phyloP scores from a whole-genome alignment of 2,329 filamentous ascomycete species.

The Neobulgaria alba region DNA sequence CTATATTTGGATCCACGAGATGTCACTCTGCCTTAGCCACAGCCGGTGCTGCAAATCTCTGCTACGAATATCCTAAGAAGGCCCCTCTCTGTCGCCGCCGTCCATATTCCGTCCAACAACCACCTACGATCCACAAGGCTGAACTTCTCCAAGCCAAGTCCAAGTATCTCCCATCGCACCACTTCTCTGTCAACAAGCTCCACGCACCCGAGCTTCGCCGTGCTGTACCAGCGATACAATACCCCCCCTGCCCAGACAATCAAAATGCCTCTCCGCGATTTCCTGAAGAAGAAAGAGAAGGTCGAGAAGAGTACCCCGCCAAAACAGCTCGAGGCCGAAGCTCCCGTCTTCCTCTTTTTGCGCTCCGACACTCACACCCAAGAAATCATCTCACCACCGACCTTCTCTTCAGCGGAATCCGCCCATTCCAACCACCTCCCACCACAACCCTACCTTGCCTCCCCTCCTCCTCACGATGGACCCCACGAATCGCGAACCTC shows the following conservation, averaged over 20 bases:
- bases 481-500: slow-evolving; percentile 24
- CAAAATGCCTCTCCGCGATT: slow-evolving; percentile 50
- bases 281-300: slow-evolving; percentile 56
- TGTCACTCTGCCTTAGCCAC: slow-evolving; percentile 11
- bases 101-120: no score
- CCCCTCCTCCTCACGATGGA: neutral
- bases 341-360: slow-evolving; percentile 62
- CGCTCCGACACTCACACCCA: slow-evolving; percentile 76
- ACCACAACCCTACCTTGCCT: neutral
- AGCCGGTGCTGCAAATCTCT: slow-evolving; percentile 17
- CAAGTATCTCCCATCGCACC: no score
- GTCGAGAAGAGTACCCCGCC: slow-evolving; percentile 30
- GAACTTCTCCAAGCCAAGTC: no score
- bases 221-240: no score
- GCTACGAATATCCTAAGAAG: slow-evolving; percentile 15
- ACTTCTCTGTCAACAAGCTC: no score
- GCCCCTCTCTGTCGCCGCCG: no score
- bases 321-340: slow-evolving; percentile 24
- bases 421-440: slow-evolving; percentile 1
- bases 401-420: slow-evolving; percentile 33
- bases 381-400: slow-evolving; percentile 68
- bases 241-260: neutral
- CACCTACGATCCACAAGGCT: no score
- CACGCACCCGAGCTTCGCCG: no score
- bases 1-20: neutral